A percentile compares a stretch with the other conserved stretches of the same genome.
Conservation (phyloP, 2,329 filamentous ascomycete species). For the Sporothrix brunneoviolacea region DNA sequence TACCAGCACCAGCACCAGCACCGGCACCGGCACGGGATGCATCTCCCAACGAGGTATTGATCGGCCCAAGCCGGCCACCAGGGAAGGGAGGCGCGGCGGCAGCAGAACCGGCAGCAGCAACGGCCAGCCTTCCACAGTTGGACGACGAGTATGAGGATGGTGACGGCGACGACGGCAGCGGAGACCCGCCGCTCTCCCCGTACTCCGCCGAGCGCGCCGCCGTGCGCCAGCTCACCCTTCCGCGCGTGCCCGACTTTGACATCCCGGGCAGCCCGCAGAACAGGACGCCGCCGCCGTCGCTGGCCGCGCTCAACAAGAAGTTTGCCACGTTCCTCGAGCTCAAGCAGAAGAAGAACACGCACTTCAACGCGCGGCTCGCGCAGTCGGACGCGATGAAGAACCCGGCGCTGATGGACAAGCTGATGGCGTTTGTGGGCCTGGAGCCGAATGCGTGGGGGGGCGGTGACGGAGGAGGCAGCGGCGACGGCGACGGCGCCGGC, state of each 20-base stretch:
- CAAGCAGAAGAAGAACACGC: slow-evolving; percentile 63
- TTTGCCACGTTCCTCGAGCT: slow-evolving; percentile 68
- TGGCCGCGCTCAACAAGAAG: slow-evolving; percentile 49
- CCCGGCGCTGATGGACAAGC: slow-evolving; percentile 63
- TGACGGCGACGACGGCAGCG: slow-evolving; percentile 19
- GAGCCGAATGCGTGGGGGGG: slow-evolving; percentile 15
- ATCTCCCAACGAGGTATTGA: too few species aligned
- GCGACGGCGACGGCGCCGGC: slow-evolving; percentile 32
- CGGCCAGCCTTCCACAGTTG: neutral
- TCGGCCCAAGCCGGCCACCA: slow-evolving; percentile 18
- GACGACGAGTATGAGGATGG: slow-evolving; percentile 7
- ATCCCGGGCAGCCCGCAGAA: slow-evolving; percentile 69
- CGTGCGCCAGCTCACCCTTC: slow-evolving; percentile 67
- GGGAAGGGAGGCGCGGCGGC: slow-evolving; percentile 2
- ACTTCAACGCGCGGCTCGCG: slow-evolving; percentile 72
- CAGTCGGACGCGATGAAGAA: slow-evolving; percentile 62
- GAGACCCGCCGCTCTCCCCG: slow-evolving; percentile 45
- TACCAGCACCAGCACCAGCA: neutral
- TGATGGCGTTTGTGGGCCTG: slow-evolving; percentile 59
- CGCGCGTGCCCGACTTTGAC: slow-evolving; percentile 61
- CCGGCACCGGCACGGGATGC: neutral
- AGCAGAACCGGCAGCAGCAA: neutral
- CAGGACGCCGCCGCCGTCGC: slow-evolving; percentile 47
- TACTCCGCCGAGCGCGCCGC: slow-evolving; percentile 59
- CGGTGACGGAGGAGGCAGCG: slow-evolving; percentile 8